Evolutionary conservation across 2,329 filamentous ascomycete species (phyloP).

Genomic region (Colletotrichum camelliae): DNA sequence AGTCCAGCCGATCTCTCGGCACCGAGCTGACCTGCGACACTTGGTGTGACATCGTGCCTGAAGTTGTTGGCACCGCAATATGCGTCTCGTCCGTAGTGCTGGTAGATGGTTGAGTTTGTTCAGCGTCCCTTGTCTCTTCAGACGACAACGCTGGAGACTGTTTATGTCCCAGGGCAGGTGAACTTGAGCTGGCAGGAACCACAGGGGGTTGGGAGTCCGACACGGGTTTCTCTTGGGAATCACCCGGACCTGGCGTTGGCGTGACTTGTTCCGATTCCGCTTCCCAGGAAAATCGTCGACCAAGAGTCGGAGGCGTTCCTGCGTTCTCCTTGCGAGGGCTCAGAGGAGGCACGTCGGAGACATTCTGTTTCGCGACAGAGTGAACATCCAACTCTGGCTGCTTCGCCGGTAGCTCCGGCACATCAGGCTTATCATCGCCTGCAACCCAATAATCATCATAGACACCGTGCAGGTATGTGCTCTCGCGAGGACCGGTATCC

Average conservation of each 20-base stretch:
- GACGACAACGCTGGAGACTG: not conserved
- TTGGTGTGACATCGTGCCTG: slow-evolving; percentile 33
- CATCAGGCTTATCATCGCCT: slow-evolving; percentile 42
- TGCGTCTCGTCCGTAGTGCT: not conserved
- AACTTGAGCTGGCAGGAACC: not conserved
- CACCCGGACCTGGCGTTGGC: not conserved
- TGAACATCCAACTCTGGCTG: not conserved
- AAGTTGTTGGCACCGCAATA: not conserved
- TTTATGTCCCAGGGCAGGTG: not conserved
- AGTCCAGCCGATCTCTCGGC: slow-evolving; percentile 29
- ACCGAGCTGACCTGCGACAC: slow-evolving; percentile 41
- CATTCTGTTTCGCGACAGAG: not conserved
- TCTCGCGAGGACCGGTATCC: slow-evolving; percentile 48
- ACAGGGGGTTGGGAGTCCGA: not conserved
- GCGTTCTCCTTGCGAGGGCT: slow-evolving; percentile 20
- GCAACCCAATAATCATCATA: slow-evolving; percentile 73
- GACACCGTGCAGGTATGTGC: slow-evolving; percentile 67
- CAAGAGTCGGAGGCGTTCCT: not conserved
- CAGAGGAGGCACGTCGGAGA: slow-evolving; percentile 10
- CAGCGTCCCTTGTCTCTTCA: not conserved
- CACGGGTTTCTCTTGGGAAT: not conserved
- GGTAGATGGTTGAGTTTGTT: not conserved
- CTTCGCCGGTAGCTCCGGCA: not conserved
- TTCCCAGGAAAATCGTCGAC: slow-evolving; percentile 50
- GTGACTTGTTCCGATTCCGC: slow-evolving; percentile 28